Evolutionary conservation across 495 filamentous ascomycete species (phyloP).

Genomic region (Trichoderma asperelloides): DNA sequence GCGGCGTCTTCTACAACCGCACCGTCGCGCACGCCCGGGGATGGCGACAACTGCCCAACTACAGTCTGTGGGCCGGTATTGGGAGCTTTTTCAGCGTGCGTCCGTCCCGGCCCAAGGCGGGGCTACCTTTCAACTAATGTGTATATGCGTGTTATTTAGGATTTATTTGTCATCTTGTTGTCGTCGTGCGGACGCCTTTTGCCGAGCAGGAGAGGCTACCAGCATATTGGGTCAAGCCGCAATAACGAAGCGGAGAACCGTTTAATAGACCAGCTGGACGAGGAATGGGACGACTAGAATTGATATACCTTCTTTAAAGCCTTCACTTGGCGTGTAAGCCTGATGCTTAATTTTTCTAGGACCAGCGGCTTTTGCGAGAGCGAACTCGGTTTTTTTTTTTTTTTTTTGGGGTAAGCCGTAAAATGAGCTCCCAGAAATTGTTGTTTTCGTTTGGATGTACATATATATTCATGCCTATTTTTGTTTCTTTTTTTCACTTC

Average conservation of each 20-base stretch:
- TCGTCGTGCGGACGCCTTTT: constrained; percentile 66
- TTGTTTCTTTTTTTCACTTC: neutral
- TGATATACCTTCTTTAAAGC: neutral
- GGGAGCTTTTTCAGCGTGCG: constrained; percentile 75
- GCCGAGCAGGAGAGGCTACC: constrained; percentile 55
- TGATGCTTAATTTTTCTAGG: neutral
- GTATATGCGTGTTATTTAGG: constrained; percentile 38
- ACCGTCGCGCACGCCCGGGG: constrained; percentile 91
- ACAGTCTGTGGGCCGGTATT: constrained; percentile 84
- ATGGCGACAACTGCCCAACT: constrained; percentile 94
- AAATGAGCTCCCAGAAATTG: too few relatives aligned
- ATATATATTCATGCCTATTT: neutral
- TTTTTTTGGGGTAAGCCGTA: too few relatives aligned
- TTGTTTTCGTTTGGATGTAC: neutral
- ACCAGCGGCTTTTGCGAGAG: too few relatives aligned
- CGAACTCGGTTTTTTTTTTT: too few relatives aligned
- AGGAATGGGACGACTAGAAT: constrained; percentile 64
- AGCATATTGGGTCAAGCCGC: constrained; percentile 42
- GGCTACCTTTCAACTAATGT: constrained; percentile 3
- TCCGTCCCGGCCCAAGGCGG: constrained; percentile 9
- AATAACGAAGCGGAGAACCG: constrained; percentile 79
- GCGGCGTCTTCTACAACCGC: constrained; percentile 90
- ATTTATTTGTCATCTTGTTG: constrained; percentile 69
- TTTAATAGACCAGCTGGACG: constrained; percentile 91
- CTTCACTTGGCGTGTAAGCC: neutral